Percentiles rank a stretch among this genome's conserved stretches.
phyloP scores from a whole-genome alignment of 2,329 filamentous ascomycete genomes.

The Cytospora piceicola region DNA sequence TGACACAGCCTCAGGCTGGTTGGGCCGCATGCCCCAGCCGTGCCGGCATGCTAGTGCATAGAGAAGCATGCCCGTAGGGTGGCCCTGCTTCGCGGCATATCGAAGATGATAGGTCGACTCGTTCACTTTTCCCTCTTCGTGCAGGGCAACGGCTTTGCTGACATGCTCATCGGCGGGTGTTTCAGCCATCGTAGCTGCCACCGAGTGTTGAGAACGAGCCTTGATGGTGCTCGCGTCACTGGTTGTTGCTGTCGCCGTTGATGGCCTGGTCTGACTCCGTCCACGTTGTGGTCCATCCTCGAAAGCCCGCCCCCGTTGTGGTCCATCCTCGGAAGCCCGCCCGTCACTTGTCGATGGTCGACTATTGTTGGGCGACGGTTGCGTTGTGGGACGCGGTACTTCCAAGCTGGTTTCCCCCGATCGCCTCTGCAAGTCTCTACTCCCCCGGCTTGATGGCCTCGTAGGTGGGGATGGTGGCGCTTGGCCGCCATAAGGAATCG shows the following conservation, averaged over 20 bases:
- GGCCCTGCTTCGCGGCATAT: constrained; percentile 80
- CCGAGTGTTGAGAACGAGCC: constrained; percentile 48
- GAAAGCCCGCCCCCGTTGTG: constrained; percentile 49
- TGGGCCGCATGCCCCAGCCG: constrained; percentile 96
- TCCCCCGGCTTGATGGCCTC: constrained; percentile 61
- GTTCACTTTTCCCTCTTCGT: constrained; percentile 83
- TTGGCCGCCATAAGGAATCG: constrained; percentile 47
- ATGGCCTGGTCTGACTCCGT: constrained; percentile 18
- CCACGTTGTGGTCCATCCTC: constrained; percentile 53
- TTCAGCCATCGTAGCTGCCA: constrained; percentile 60
- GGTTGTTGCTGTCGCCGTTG: constrained; percentile 47
- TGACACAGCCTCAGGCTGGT: constrained; percentile 84
- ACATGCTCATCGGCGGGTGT: constrained; percentile 87
- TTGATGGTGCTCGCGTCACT: constrained; percentile 61
- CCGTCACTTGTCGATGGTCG: constrained; percentile 50
- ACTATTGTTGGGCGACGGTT: constrained; percentile 50
- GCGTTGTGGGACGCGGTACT: constrained; percentile 45
- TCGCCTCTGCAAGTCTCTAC: constrained; percentile 39
- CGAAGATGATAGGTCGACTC: constrained; percentile 97
- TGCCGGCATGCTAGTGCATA: constrained; percentile 95
- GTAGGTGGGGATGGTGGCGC: constrained; percentile 66
- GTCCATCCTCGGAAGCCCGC: constrained; percentile 53
- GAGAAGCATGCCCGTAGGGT: constrained; percentile 92
- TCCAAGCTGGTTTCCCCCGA: constrained; percentile 40
- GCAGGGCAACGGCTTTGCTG: constrained; percentile 84